Percentiles rank a stretch among this genome's conserved stretches.
Evolutionary conservation across 2,329 filamentous ascomycete genomes (phyloP).

Genomic region (Huntiella bhutanensis): DNA sequence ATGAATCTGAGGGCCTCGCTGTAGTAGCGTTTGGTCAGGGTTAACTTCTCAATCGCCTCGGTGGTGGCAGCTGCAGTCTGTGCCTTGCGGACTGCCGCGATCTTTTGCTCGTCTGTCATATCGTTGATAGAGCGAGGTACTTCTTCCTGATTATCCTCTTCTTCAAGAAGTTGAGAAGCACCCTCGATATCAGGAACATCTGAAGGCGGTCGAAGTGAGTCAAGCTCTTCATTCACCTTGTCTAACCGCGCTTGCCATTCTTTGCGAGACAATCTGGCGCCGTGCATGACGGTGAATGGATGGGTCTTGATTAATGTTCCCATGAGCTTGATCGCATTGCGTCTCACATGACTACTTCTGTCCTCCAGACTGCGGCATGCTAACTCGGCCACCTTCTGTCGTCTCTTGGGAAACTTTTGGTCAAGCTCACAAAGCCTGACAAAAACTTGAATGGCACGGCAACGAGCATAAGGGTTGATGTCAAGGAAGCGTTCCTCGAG

Average conservation of each 20-base stretch:
- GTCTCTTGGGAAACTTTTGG: constrained; percentile 82
- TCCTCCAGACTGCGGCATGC: constrained; percentile 82
- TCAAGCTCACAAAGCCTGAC: constrained; percentile 84
- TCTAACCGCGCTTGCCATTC: constrained; percentile 75
- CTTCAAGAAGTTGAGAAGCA: constrained; percentile 64
- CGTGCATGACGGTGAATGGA: constrained; percentile 82
- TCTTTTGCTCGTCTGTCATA: constrained; percentile 65
- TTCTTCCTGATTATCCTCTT: constrained; percentile 58
- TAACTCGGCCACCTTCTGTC: constrained; percentile 72
- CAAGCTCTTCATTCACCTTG: constrained; percentile 64
- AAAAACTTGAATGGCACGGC: constrained; percentile 81
- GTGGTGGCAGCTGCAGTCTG: constrained; percentile 76
- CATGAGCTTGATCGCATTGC: constrained; percentile 86
- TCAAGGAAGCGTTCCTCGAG: constrained; percentile 91
- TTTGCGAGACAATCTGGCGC: constrained; percentile 62
- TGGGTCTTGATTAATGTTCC: constrained; percentile 81
- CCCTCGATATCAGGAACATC: constrained; percentile 54
- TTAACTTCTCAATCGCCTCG: constrained; percentile 72
- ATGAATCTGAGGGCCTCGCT: constrained; percentile 88
- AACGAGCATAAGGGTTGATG: constrained; percentile 89
- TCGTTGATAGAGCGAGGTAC: constrained; percentile 53
- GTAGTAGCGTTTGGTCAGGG: constrained; percentile 78
- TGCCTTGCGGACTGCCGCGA: constrained; percentile 55
- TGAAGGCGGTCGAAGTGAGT: constrained; percentile 60
- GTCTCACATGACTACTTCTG: constrained; percentile 91